Evolutionary conservation across 2,329 filamentous ascomycete genomes (phyloP).

Genomic region (Celoporthe dispersa): DNA sequence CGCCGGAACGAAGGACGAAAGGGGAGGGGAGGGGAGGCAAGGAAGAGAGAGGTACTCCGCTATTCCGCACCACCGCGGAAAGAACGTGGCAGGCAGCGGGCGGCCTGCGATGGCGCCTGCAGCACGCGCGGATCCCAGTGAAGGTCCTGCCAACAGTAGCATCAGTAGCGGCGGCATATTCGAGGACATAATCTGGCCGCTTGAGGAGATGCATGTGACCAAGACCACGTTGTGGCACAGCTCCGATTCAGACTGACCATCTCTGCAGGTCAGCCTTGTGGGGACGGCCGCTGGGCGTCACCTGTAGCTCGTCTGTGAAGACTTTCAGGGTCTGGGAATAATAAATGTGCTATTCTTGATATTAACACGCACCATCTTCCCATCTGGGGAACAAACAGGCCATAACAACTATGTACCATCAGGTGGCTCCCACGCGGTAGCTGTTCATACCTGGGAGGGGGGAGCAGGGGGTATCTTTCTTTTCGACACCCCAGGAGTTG

Average conservation of each 20-base stretch:
- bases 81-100: neutral
- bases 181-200: neutral
- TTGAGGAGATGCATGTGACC: neutral
- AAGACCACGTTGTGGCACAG: neutral
- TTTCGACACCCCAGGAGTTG: neutral
- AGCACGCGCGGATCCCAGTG: neutral
- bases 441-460: neutral
- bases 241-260: neutral
- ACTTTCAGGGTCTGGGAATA: neutral
- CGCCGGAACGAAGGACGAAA: neutral
- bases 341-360: neutral
- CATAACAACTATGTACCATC: neutral
- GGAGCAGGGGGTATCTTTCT: neutral
- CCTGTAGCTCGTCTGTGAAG: neutral
- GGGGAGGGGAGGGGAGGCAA: neutral
- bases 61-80: neutral
- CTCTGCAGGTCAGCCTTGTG: neutral
- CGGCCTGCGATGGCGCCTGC: neutral
- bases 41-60: neutral
- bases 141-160: neutral
- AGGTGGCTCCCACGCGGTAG: neutral
- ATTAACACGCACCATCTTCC: neutral
- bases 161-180: neutral
- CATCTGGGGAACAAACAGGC: neutral
- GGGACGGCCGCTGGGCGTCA: neutral